Base-by-base conservation (phyloP, 1,284 basidiomycete genomes). In the Retiboletus flavoniger region DNA sequence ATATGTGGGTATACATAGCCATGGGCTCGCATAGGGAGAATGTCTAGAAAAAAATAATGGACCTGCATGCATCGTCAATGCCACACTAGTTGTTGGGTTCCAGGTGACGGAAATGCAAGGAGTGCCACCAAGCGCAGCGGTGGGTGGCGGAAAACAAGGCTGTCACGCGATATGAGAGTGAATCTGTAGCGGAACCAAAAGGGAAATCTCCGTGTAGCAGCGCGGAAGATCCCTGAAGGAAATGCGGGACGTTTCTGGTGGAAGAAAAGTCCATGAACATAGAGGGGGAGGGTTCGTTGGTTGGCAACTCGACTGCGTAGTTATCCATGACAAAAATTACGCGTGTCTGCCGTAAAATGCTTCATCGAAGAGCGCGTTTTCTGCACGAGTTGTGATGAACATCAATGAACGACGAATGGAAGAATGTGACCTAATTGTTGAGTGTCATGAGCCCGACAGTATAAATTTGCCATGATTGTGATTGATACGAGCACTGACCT, bases 31-130 rank as follows among this genome's bases (percentile, higher is more conserved):
- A 36, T 41, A 29, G 21, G 39, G 32, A 17, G 38, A 36, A 24
- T 26, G 35, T 41, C 32, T 51, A 34, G 11, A 50, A 32, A 29
- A 57, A 39, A 28, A 9, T 9, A 32, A 39, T 16, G 29, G 16
- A 44, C 19, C n/a, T 47, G 54, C 47, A 44, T 34, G 53, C 17
- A 46, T 48, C 24, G 32, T 53, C 44, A n/a, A 52, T 35, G 45
- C 36, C 54, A 46, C 45, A 43, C 49, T 50, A 43, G 42, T 43
- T 19, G 45, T 28, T 52, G 41, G 21, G 26, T 26, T 51, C 41
- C 38, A 52, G 50, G 3, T 26, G 39, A 44, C 67, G 67, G 64
- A 66, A 60, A 66, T 69, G 52, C 28, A 60, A 40, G 47, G 45
- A 38, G 42, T 48, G 26, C 48, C 62, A 65, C 55, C 53, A 65